These are phyloP conservation scores for Tremellales sp. DNA, from an alignment of 1,284 basidiomycete species.

Conservation along the genomic window DNA sequence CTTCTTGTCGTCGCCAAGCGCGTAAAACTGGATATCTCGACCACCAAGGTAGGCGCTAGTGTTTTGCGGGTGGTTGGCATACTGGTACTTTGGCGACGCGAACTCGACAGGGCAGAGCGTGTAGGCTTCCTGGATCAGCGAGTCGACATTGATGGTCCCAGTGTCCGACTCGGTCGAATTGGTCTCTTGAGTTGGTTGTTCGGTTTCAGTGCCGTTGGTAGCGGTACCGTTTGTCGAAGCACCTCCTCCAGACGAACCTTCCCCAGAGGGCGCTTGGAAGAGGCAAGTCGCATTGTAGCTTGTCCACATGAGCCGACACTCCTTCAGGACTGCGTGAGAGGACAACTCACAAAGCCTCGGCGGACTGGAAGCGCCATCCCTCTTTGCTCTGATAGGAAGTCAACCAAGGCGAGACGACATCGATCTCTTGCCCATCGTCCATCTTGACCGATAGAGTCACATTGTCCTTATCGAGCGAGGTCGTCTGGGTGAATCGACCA, in stretches of 20 bases:
- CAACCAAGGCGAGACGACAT: slow-evolving; percentile 9
- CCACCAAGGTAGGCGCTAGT: slow-evolving; percentile 14
- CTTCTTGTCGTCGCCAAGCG: slow-evolving; percentile 4
- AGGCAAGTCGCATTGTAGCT: background rate
- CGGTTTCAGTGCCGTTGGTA: too few species aligned
- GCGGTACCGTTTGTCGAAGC: background rate
- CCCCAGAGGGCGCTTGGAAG: background rate
- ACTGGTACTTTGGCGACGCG: background rate
- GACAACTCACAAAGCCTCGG: slow-evolving; percentile 11
- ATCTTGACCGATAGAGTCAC: slow-evolving; percentile 10
- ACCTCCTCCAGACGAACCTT: background rate
- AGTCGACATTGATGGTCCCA: background rate
- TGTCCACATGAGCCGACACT: background rate
- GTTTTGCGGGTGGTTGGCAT: slow-evolving; percentile 3
- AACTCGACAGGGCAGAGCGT: slow-evolving; percentile 2
- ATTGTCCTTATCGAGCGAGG: slow-evolving; percentile 4
- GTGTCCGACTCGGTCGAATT: background rate
- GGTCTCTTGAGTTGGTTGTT: too few species aligned
- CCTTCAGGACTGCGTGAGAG: background rate
- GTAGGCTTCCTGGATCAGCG: background rate
- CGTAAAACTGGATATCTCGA: slow-evolving; percentile 17
- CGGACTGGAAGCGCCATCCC: slow-evolving; percentile 4
- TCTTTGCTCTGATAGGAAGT: background rate
- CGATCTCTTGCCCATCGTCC: background rate
- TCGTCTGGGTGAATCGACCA: slow-evolving; percentile 7